Percentiles rank a stretch among this genome's conserved stretches.
Conservation (phyloP, 2,329 filamentous ascomycete species). For the Penicillium sp. region DNA sequence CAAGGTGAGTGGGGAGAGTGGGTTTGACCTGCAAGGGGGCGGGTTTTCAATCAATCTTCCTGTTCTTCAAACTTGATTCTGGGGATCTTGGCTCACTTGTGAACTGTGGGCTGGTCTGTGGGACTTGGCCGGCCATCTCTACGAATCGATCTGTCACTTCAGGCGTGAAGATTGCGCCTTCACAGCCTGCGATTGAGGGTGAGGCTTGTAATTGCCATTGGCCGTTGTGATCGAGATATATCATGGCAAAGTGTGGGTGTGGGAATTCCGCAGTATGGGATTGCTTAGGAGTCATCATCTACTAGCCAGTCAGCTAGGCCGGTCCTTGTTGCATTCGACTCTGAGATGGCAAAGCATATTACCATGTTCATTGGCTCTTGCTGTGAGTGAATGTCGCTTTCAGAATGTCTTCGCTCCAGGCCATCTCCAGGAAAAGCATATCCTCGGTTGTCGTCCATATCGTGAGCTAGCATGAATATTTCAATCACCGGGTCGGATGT, state of each 20-base stretch:
- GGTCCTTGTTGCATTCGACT: neutral
- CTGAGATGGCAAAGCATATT: neutral
- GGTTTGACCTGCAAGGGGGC: slow-evolving; percentile 5
- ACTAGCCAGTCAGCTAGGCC: slow-evolving; percentile 1
- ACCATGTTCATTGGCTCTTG: slow-evolving; percentile 17
- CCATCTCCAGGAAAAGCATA: slow-evolving; percentile 12
- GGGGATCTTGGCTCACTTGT: slow-evolving; percentile 23
- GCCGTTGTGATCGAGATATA: slow-evolving; percentile 37
- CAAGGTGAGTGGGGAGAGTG: slow-evolving; percentile 11
- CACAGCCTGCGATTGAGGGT: slow-evolving; percentile 32
- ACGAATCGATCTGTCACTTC: slow-evolving; percentile 37
- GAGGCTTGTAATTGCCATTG: slow-evolving; percentile 33
- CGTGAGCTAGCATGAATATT: neutral
- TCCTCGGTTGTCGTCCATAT: slow-evolving; percentile 19
- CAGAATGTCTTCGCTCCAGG: slow-evolving; percentile 23
- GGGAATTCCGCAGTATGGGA: slow-evolving; percentile 23
- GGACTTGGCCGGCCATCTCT: slow-evolving; percentile 24
- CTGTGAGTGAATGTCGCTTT: slow-evolving; percentile 17
- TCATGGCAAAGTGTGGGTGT: slow-evolving; percentile 37
- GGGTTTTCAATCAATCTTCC: neutral
- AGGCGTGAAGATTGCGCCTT: slow-evolving; percentile 34
- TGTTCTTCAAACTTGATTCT: neutral
- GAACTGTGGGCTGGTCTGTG: slow-evolving; percentile 22
- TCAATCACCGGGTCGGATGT: neutral
- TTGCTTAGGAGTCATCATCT: slow-evolving; percentile 22